Base-by-base conservation (phyloP, 1,284 basidiomycete species). In the Erythrobasidium hasegawianum region DNA sequence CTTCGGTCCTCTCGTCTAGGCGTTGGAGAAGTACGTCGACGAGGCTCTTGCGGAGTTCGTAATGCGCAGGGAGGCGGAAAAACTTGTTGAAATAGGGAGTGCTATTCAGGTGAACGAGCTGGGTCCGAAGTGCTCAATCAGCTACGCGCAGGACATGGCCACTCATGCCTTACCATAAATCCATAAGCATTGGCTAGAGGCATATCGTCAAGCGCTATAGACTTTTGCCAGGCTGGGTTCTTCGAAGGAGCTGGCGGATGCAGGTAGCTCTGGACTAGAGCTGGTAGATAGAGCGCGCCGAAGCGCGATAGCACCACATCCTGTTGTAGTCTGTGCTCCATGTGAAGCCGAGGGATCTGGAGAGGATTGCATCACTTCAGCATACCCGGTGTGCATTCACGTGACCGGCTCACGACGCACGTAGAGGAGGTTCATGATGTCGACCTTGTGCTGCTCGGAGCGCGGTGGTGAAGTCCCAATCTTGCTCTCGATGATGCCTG, bases 231-330 rank as follows among this genome's bases (percentile, higher is more conserved):
- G 33, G 47, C 55, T 53, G 55, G 33, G 5, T 22, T 49, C 29
- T 45, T 24, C 2, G 62, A 45, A 10, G 62, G 62, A 4, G 26
- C 29, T 11, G 62, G 62, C 41, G 62, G 62, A 16, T 40, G 16
- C 2, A 65, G 56, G 47, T 65, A 65, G 11, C 50, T 18, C 13
- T 65, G 16, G 3, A 65, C 62, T 5, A 65, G 47, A 24, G 43
- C 26, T n/a, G 54, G 55, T 27, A 65, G 33, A 43, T 65, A 65
- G 43, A 65, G 18, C n/a, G 62, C 62, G 38, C 45, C 41, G 27
- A 65, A 65, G 16, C 62, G 62, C 29, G 55, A 65, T 22, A 65
- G 57, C 11, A 65, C 56, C 9, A 65, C 56, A n/a, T 65, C 62
- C 41, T 65, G 62, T 33, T 65, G 62, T 2, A 65, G 47, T 27